These are phyloP conservation scores for Isochrysis galbana DNA, from an alignment of 78 protist species.

Conservation along the genomic window DNA sequence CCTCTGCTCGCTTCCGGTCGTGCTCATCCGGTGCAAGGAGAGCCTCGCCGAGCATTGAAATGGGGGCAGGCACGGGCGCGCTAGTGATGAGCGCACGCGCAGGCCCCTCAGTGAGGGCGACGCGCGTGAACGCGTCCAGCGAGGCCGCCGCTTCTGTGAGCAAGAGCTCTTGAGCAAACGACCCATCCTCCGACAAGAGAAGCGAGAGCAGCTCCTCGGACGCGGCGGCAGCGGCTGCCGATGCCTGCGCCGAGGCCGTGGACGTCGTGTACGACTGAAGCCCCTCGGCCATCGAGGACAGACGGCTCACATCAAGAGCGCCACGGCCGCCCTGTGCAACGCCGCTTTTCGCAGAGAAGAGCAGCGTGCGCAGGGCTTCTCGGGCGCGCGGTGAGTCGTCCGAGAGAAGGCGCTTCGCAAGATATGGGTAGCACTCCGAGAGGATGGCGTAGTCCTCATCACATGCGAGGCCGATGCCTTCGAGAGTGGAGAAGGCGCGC, in stretches of 20 bases:
- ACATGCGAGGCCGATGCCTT: not conserved
- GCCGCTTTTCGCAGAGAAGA: not conserved
- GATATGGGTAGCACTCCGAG: not conserved
- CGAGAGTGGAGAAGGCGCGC: slow-evolving; percentile 36
- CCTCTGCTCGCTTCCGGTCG: too few species aligned
- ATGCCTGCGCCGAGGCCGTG: not conserved
- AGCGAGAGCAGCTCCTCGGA: not conserved
- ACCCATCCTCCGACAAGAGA: not conserved
- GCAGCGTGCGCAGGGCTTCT: not conserved
- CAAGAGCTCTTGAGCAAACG: not conserved
- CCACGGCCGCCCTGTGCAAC: not conserved
- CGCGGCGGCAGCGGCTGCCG: not conserved
- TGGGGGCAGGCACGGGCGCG: too few species aligned
- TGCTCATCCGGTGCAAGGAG: too few species aligned
- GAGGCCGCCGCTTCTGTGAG: not conserved
- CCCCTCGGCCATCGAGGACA: not conserved
- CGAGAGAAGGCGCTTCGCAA: not conserved
- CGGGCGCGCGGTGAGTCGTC: slow-evolving; percentile 26
- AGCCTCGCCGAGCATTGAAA: too few species aligned
- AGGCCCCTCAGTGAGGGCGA: too few species aligned
- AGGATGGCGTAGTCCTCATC: not conserved
- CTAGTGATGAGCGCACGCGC: too few species aligned
- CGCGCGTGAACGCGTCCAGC: not conserved
- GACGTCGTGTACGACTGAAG: not conserved
- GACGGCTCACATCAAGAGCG: not conserved